A percentile compares a stretch with the other conserved stretches of the same genome.
These are phyloP conservation scores for Amanita brunnescens DNA, from an alignment of 768 basidiomycete species.

Conservation along the genomic window DNA sequence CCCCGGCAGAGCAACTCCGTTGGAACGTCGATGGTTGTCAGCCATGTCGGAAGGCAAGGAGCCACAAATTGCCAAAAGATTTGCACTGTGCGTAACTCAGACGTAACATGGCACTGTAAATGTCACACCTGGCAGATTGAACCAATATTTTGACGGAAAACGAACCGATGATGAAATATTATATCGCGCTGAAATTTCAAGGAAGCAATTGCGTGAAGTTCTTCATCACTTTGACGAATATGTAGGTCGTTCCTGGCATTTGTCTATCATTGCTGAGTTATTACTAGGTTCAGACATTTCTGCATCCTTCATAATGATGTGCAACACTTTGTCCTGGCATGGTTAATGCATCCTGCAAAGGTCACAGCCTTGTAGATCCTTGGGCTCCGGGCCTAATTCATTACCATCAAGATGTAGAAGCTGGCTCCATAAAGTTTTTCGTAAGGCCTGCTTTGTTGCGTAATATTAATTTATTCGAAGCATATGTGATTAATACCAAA, in stretches of 20 bases:
- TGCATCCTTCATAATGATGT: conserved; percentile 34
- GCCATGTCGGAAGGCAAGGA: conserved; percentile 87
- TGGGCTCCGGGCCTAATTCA: no score
- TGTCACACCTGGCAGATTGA: conserved; percentile 45
- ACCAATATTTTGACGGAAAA: conserved; percentile 91
- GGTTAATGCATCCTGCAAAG: no score
- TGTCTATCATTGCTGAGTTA: not conserved
- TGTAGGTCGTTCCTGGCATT: conserved; percentile 35
- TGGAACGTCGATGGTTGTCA: conserved; percentile 78
- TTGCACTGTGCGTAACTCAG: conserved; percentile 54
- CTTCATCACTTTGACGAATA: conserved; percentile 84
- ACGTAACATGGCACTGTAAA: not conserved
- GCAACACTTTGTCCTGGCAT: no score
- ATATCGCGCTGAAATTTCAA: conserved; percentile 77
- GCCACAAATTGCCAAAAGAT: conserved; percentile 55
- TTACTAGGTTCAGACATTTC: conserved; percentile 40
- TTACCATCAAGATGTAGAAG: not conserved
- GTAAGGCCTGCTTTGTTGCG: not conserved
- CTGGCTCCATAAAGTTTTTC: not conserved
- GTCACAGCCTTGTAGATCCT: no score
- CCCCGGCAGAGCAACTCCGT: conserved; percentile 71
- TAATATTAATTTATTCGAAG: not conserved
- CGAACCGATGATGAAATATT: conserved; percentile 89
- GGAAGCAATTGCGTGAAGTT: conserved; percentile 77
- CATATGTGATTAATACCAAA: not conserved